Conservation (phyloP, 345 rosid species). For the Rhodomyrtus tomentosa region DNA sequence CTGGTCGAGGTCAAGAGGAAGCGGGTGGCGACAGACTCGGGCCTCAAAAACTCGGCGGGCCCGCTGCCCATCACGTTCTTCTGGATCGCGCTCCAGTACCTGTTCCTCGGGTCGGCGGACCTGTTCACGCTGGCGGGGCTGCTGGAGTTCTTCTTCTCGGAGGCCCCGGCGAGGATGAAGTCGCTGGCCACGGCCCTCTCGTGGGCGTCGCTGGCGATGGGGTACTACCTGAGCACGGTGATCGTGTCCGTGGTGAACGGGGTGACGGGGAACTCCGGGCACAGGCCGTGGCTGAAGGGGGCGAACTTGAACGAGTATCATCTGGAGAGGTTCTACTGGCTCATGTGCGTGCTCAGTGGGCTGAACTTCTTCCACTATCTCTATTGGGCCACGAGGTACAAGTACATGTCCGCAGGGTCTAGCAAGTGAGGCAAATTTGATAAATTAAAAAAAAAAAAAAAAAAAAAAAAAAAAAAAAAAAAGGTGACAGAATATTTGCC, state of each 20-base stretch:
- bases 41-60: neutral
- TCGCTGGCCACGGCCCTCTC: slow-evolving; percentile 16
- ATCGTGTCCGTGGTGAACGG: slow-evolving; percentile 14
- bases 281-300: slow-evolving; percentile 18
- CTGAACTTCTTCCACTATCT: slow-evolving; percentile 12
- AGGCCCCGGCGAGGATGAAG: slow-evolving; percentile 19
- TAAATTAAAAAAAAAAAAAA: neutral
- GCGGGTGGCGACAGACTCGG: neutral
- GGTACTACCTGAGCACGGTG: slow-evolving; percentile 20
- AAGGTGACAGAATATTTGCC: too few relatives aligned
- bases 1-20: slow-evolving; percentile 13
- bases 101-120: slow-evolving; percentile 16
- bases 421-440: neutral
- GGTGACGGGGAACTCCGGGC: slow-evolving; percentile 5
- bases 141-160: slow-evolving; percentile 23
- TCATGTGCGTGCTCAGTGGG: slow-evolving; percentile 20
- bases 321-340: slow-evolving; percentile 25
- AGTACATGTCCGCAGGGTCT: slow-evolving; percentile 3
- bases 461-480: too few relatives aligned
- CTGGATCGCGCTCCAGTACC: slow-evolving; percentile 19
- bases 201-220: slow-evolving; percentile 15
- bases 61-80: slow-evolving; percentile 14
- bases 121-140: slow-evolving; percentile 18
- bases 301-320: slow-evolving; percentile 14
- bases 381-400: slow-evolving; percentile 13